Percentiles rank a stretch among this genome's conserved stretches.
These are phyloP conservation scores for Saccharum hybrid DNA, from an alignment of 202 grass and related monocot genomes.

Conservation along the genomic window DNA sequence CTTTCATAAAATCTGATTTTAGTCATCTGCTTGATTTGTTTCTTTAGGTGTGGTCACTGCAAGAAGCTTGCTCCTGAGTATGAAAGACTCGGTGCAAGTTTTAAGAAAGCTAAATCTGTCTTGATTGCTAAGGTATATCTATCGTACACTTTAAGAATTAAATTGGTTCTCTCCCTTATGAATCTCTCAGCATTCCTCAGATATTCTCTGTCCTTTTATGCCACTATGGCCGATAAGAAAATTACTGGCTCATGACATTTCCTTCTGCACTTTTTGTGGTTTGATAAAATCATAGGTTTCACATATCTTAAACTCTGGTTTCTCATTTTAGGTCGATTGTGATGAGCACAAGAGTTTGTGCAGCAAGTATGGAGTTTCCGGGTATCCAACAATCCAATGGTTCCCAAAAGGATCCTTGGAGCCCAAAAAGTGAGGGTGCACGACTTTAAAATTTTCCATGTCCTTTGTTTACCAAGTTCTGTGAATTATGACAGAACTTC, in stretches of 20 bases:
- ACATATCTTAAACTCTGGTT: conserved; percentile 46
- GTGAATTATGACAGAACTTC: conserved; percentile 28
- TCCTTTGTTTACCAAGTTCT: background rate
- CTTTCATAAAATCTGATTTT: background rate
- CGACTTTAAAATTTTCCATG: background rate
- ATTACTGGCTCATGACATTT: conserved; percentile 4
- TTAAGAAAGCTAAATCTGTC: conserved; percentile 87
- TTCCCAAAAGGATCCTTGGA: conserved; percentile 80
- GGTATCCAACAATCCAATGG: conserved; percentile 70
- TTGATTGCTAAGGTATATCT: conserved; percentile 73
- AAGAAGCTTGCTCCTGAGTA: conserved; percentile 98
- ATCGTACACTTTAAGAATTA: background rate
- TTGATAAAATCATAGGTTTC: background rate
- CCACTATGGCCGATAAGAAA: background rate
- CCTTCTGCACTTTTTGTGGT: background rate
- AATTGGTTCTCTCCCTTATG: background rate
- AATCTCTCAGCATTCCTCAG: background rate
- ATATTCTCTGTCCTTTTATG: background rate
- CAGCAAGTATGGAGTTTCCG: conserved; percentile 84
- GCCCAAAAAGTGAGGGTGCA: conserved; percentile 63
- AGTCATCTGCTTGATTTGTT: conserved; percentile 6
- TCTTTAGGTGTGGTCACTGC: conserved; percentile 84
- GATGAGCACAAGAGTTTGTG: conserved; percentile 81
- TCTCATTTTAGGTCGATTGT: conserved; percentile 69
- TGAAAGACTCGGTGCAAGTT: conserved; percentile 82